Evolutionary conservation across 2,329 filamentous ascomycete species (phyloP).

Genomic region (Xylariaceae sp.): DNA sequence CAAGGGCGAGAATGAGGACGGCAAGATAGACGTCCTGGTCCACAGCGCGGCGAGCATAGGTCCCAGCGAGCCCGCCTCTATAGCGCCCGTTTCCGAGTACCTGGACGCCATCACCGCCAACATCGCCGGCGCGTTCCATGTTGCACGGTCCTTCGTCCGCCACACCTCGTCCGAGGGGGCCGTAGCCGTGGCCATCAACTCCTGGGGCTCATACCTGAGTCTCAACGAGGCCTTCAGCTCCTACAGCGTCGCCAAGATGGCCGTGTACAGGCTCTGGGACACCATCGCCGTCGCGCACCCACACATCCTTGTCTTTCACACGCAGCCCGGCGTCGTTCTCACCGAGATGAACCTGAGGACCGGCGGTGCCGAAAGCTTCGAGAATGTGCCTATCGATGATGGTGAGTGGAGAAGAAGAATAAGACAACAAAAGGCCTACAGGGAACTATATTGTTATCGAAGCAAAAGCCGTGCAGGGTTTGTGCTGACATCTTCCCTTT

Average conservation of each 20-base stretch:
- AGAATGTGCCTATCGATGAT: slow-evolving; percentile 28
- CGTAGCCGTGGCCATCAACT: slow-evolving; percentile 32
- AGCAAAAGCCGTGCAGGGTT: no score
- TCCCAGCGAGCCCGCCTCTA: slow-evolving; percentile 25
- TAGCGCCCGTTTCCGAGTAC: slow-evolving; percentile 30
- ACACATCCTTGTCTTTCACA: slow-evolving; percentile 33
- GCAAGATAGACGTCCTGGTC: slow-evolving; percentile 36
- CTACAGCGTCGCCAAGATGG: slow-evolving; percentile 40
- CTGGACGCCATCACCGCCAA: slow-evolving; percentile 29
- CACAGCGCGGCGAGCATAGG: slow-evolving; percentile 33
- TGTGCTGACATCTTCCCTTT: no score
- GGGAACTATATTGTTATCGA: no score
- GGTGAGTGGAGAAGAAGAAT: slow-evolving; percentile 17
- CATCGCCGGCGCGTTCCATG: slow-evolving; percentile 30
- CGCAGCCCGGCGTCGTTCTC: slow-evolving; percentile 37
- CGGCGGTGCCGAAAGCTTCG: slow-evolving; percentile 15
- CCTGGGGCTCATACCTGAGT: slow-evolving; percentile 31
- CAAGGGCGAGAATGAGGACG: no score
- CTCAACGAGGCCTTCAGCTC: slow-evolving; percentile 24
- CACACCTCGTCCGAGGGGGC: slow-evolving; percentile 24
- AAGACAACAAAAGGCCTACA: no score
- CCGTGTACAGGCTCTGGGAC: slow-evolving; percentile 37
- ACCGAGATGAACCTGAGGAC: slow-evolving; percentile 24
- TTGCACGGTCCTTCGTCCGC: slow-evolving; percentile 32
- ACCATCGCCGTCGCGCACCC: slow-evolving; percentile 37